Evolutionary conservation across 2,329 filamentous ascomycete genomes (phyloP), one percentile per base, ranked within the genome.

Genomic region (Trichoderma oligosporum): DNA sequence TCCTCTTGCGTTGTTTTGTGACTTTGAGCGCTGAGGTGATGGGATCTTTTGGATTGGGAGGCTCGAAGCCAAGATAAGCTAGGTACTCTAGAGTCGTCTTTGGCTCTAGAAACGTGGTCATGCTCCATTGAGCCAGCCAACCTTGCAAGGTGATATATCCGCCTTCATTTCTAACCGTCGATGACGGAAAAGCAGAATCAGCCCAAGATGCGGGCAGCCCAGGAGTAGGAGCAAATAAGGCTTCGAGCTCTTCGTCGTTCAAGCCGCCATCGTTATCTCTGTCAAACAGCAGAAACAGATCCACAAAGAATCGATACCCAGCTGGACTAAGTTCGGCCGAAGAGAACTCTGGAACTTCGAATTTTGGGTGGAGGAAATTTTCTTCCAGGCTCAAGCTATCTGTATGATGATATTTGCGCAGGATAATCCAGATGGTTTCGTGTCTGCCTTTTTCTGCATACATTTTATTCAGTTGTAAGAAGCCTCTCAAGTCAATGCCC

Each of bases 71-170:
- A 2, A 99, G 85, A 69, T 97, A 97, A 3, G 94, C 94, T 2
- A 99, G 84, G 70, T 99, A 99, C 65, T 95, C 92, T 4, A 99
- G 80, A 0, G 94, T 97, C 0, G 91, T 97, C 69, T 94, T 95
- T 11, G 94, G 93, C 57, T 95, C 92, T 60, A 95, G 85, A 66
- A 97, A 99, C 0, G 94, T 99, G 0, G 94, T 99, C 94, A 99
- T 99, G 70, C 92, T 97, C 94, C 94, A 99, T 67, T 99, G 94
- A 4, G 94, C 94, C 35, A 99, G 82, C 94, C 94, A 99, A 2
- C 94, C 94, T 71, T 99, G 94, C 4, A 99, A 78, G 1, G 94
- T 99, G 61, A 99, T 92, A 70, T 97, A 85, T 0, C 94, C 94
- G 7, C 90, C 91, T 73, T 99, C 94, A 68, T 97, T 97, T 39